A percentile compares a stretch with the other conserved stretches of the same genome.
These are phyloP conservation scores for Aspergillus quadricinctus DNA, from an alignment of 2,329 filamentous ascomycete genomes.

Conservation along the genomic window DNA sequence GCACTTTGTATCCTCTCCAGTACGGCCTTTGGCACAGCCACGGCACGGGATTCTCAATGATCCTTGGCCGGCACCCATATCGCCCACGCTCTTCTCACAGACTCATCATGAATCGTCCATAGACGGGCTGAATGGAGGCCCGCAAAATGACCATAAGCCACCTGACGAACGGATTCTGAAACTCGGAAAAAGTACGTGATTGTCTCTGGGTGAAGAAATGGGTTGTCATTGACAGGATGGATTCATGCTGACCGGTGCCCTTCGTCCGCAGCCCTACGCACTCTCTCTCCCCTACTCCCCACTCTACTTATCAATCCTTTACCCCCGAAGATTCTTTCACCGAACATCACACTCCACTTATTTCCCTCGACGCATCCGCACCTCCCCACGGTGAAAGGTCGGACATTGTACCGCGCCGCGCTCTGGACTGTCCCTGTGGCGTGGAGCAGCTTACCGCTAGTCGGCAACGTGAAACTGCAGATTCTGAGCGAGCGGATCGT, in stretches of 20 bases:
- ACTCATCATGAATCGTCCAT: constrained; percentile 17
- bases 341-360: constrained; percentile 58
- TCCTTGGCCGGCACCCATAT: constrained; percentile 27
- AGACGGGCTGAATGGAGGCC: constrained; percentile 18
- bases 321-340: constrained; percentile 59
- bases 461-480: constrained; percentile 83
- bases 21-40: constrained; percentile 32
- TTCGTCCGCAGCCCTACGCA: constrained; percentile 49
- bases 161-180: constrained; percentile 58
- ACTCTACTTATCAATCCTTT: constrained; percentile 58
- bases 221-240: neutral
- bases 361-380: constrained; percentile 59
- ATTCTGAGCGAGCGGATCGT: constrained; percentile 88
- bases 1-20: constrained; percentile 24
- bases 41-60: constrained; percentile 34
- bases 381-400: constrained; percentile 85
- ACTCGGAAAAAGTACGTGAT: constrained; percentile 55
- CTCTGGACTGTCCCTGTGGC: constrained; percentile 94
- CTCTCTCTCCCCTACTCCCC: constrained; percentile 59
- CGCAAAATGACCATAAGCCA: constrained; percentile 42
- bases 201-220: neutral
- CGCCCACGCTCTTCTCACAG: constrained; percentile 22
- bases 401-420: constrained; percentile 85
- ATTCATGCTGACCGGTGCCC: constrained; percentile 8
- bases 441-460: constrained; percentile 87